These are phyloP conservation scores for Vachellia collinsii DNA, from an alignment of 306 rosid genomes.

Conservation along the genomic window DNA sequence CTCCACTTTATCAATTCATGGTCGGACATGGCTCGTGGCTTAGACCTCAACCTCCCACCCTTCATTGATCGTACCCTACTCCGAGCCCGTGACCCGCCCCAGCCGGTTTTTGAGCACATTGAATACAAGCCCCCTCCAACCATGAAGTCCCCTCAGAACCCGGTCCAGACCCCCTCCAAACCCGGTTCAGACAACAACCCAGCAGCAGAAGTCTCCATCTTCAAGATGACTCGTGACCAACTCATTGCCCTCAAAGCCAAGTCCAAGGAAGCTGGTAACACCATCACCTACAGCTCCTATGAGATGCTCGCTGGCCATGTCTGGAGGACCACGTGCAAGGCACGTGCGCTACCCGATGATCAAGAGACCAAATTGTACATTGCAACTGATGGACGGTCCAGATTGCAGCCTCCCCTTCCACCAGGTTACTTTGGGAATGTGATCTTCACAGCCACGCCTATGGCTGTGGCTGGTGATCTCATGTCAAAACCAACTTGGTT, in stretches of 20 bases:
- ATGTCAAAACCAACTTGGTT: constrained; percentile 79
- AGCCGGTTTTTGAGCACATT: constrained; percentile 68
- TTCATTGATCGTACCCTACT: constrained; percentile 78
- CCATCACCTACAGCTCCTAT: constrained; percentile 68
- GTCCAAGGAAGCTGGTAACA: constrained; percentile 70
- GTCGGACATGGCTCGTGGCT: constrained; percentile 90
- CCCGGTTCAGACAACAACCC: constrained; percentile 36
- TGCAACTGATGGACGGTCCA: constrained; percentile 86
- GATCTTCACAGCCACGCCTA: constrained; percentile 81
- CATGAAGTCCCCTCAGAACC: constrained; percentile 45
- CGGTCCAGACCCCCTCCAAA: constrained; percentile 39
- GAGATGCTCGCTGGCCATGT: constrained; percentile 88
- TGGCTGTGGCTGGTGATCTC: constrained; percentile 68
- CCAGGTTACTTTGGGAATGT: constrained; percentile 88
- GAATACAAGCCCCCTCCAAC: constrained; percentile 85
- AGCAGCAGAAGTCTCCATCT: constrained; percentile 53
- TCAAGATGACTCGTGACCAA: constrained; percentile 66
- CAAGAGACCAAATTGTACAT: constrained; percentile 81
- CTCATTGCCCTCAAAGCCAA: constrained; percentile 65
- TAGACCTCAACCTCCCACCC: constrained; percentile 71
- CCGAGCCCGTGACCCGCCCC: constrained; percentile 73
- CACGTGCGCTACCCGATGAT: constrained; percentile 68
- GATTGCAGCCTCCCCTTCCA: constrained; percentile 82
- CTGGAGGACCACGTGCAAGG: constrained; percentile 71
- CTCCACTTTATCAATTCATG: constrained; percentile 87